Base-by-base conservation (phyloP, 1,284 basidiomycete genomes). In the Pseudozyma sp. region DNA sequence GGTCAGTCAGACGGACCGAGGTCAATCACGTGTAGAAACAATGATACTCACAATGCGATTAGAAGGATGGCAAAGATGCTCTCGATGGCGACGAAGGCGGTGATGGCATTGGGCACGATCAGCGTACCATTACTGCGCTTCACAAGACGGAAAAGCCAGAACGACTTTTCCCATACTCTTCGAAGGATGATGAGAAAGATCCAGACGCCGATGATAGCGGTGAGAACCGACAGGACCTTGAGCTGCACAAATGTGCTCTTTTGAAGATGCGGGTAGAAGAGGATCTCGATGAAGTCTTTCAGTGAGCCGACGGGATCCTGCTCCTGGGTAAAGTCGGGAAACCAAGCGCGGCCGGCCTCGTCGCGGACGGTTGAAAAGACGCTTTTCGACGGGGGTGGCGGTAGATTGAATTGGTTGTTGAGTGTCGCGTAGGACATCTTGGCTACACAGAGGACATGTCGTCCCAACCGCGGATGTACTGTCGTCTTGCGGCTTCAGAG, bases 81-180 rank as follows among this genome's bases (percentile, higher is more conserved):
- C 47, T 65, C 70, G 37, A 69, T 48, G 29, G 54, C 52, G 29
- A 58, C 53, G 34, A 69, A 70, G 11, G 54, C 30, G 9, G 64
- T 59, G 51, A 70, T 55, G 10, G 71, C 62, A 34, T 70, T 74
- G 13, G 71, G 71, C 30, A 70, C 67, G 13, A 74, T 52, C 6
- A 74, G 52, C 5, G 54, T 66, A 48, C 71, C 67, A 33, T 74
- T 66, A 52, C 60, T 58, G 24, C 58, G 51, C 10, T 16, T 37
- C 3, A 62, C 46, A 14, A 64, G 44, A 13, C 67, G 55, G 9
- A 74, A 68, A 30, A 74, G 52, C 71, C 71, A 70, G 42, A 74
- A 69, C 4, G 71, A 62, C 13, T 44, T 57, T 31, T 68, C 52
- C 7, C 54, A 56, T 2, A 74, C 42, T 14, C 62, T 42, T 47